Percentiles rank a stretch among this genome's conserved stretches.
Conservation (phyloP, 495 filamentous ascomycete genomes). For the Hypoxylon intermedium region DNA sequence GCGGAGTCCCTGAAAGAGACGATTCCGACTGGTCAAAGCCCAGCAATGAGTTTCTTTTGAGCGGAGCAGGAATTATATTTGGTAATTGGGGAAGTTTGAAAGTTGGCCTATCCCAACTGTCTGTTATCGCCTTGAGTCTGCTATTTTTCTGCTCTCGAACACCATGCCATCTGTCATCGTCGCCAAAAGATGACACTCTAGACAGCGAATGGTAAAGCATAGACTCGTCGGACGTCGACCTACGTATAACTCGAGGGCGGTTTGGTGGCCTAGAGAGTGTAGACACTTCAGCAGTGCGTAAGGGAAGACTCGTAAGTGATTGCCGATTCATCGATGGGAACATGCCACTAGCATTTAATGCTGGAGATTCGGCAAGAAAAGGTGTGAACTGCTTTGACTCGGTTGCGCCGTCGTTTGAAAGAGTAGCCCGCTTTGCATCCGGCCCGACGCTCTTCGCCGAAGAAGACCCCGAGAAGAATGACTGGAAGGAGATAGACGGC, state of each 20-base stretch:
- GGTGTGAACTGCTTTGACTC: constrained; percentile 33
- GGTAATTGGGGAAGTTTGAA: constrained; percentile 73
- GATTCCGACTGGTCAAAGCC: constrained; percentile 34
- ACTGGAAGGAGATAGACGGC: constrained; percentile 62
- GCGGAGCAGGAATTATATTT: constrained; percentile 57
- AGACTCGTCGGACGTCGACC: constrained; percentile 77
- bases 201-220: constrained; percentile 73
- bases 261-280: constrained; percentile 35
- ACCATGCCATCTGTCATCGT: constrained; percentile 83
- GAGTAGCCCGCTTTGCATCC: constrained; percentile 22
- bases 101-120: constrained; percentile 78
- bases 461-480: constrained; percentile 54
- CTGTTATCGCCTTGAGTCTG: constrained; percentile 87
- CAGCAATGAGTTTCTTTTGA: constrained; percentile 41
- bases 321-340: constrained; percentile 41
- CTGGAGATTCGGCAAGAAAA: constrained; percentile 33
- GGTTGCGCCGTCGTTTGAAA: constrained; percentile 29
- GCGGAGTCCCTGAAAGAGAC: constrained; percentile 18
- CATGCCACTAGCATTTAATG: constrained; percentile 27
- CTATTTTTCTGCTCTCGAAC: constrained; percentile 83
- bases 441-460: constrained; percentile 24
- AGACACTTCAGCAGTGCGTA: constrained; percentile 29
- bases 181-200: constrained; percentile 79
- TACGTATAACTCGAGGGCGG: constrained; percentile 54
- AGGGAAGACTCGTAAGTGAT: constrained; percentile 41